Conservation (phyloP, 176 grass and related monocot species). For the Guadua angustifolia region DNA sequence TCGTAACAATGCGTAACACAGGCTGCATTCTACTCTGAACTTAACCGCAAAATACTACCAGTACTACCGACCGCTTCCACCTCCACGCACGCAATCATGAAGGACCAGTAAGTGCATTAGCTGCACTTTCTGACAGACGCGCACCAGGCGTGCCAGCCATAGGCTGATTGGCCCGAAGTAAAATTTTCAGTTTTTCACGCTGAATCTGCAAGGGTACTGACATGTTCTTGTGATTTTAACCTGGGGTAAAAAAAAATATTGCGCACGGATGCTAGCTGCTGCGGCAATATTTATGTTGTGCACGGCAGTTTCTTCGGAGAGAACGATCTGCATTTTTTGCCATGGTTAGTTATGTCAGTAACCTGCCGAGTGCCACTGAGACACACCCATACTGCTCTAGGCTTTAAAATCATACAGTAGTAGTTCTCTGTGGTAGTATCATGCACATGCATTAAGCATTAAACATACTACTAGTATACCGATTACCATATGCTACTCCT, state of each 20-base stretch:
- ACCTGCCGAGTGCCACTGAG: conserved; percentile 1
- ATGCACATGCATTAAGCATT: background rate
- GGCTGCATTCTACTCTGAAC: background rate
- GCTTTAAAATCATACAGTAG: too few species aligned
- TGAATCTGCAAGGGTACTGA: conserved; percentile 8
- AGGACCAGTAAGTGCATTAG: background rate
- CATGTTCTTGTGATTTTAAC: background rate
- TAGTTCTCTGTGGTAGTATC: background rate
- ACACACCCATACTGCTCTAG: background rate
- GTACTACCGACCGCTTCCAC: background rate
- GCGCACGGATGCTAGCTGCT: background rate
- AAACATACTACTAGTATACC: background rate
- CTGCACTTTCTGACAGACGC: conserved; percentile 8
- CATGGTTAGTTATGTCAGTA: conserved; percentile 31
- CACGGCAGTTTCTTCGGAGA: conserved; percentile 32
- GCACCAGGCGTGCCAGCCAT: background rate
- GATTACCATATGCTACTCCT: too few species aligned
- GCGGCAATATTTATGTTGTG: conserved; percentile 24
- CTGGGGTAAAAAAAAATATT: background rate
- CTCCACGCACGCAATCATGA: background rate
- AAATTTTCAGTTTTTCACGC: background rate
- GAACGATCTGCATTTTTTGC: conserved; percentile 9
- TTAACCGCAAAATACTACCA: too few species aligned
- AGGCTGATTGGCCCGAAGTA: background rate
- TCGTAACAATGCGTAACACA: background rate